phyloP scores from a whole-genome alignment of 768 basidiomycete genomes.

The Suillus hirtellus region DNA sequence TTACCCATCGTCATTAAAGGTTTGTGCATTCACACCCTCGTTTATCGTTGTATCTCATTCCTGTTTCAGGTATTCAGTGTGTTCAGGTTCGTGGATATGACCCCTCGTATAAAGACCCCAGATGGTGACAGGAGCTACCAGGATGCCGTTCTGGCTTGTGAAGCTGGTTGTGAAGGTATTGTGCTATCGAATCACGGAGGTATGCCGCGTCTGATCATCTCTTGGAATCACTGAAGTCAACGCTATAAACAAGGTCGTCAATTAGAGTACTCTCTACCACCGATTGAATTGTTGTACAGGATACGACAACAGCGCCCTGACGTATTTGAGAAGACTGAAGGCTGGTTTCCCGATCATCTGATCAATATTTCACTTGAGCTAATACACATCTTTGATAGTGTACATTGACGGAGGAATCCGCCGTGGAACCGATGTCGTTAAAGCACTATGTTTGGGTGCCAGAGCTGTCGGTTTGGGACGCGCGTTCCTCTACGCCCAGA shows the following conservation, averaged over 20 bases:
- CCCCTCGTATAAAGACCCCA: not conserved
- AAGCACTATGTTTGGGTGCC: conserved; percentile 89
- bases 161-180: conserved; percentile 85
- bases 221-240: not conserved
- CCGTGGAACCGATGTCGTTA: conserved; percentile 87
- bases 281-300: conserved; percentile 75
- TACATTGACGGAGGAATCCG: conserved; percentile 81
- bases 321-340: conserved; percentile 71
- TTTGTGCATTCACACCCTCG: conserved; percentile 17
- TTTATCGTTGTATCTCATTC: conserved; percentile 15
- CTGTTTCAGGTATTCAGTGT: conserved; percentile 62
- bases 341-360: conserved; percentile 29
- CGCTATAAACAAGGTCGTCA: conserved; percentile 54
- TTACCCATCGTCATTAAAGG: conserved; percentile 79
- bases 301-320: conserved; percentile 74
- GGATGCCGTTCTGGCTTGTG: conserved; percentile 84
- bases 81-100: conserved; percentile 48
- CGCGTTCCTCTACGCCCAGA: conserved; percentile 84
- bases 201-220: conserved; percentile 21
- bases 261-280: conserved; percentile 77
- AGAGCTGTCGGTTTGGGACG: conserved; percentile 85
- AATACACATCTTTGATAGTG: conserved; percentile 41
- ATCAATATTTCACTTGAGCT: conserved; percentile 9
- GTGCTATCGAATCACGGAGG: conserved; percentile 92
- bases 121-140: conserved; percentile 32